These are phyloP conservation scores for Cladosporium velox DNA, from an alignment of 2,329 filamentous ascomycete species.

Conservation along the genomic window DNA sequence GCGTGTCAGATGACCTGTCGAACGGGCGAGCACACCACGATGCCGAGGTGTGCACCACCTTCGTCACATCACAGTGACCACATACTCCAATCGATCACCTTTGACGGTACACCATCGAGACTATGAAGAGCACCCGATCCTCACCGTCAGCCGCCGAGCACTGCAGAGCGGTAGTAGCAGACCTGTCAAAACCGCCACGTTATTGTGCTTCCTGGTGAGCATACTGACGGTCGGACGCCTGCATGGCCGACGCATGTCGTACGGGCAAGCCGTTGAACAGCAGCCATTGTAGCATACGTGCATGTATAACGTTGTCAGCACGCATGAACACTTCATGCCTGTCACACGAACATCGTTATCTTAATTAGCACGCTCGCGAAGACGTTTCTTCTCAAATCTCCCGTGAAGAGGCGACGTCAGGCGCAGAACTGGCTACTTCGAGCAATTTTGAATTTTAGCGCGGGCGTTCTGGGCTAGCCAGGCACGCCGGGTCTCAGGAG, in stretches of 20 bases:
- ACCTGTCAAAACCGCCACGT: slow-evolving; percentile 18
- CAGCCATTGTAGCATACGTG: not conserved
- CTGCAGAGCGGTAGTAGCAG: slow-evolving; percentile 16
- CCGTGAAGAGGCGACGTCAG: slow-evolving; percentile 8
- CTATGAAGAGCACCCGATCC: not conserved
- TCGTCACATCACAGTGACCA: slow-evolving; percentile 5
- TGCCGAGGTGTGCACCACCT: slow-evolving; percentile 6
- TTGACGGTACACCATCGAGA: not conserved
- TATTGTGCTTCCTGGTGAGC: not conserved
- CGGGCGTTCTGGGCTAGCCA: slow-evolving; percentile 6
- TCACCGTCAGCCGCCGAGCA: not conserved
- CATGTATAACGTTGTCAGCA: slow-evolving; percentile 3
- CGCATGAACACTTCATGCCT: slow-evolving; percentile 5
- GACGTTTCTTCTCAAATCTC: slow-evolving; percentile 17
- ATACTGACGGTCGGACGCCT: slow-evolving; percentile 1
- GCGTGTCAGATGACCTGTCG: not conserved
- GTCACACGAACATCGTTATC: not conserved
- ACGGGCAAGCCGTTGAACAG: slow-evolving; percentile 8
- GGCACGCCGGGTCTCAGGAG: slow-evolving; percentile 14
- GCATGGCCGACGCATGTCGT: slow-evolving; percentile 2
- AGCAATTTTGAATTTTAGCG: slow-evolving; percentile 1
- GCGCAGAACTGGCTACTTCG: not conserved
- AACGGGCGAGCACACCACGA: not conserved
- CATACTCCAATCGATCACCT: slow-evolving; percentile 7
- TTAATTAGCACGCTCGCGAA: not conserved